Evolutionary conservation across 2,329 filamentous ascomycete species (phyloP).

Genomic region (Sporothrix brunneoviolacea): DNA sequence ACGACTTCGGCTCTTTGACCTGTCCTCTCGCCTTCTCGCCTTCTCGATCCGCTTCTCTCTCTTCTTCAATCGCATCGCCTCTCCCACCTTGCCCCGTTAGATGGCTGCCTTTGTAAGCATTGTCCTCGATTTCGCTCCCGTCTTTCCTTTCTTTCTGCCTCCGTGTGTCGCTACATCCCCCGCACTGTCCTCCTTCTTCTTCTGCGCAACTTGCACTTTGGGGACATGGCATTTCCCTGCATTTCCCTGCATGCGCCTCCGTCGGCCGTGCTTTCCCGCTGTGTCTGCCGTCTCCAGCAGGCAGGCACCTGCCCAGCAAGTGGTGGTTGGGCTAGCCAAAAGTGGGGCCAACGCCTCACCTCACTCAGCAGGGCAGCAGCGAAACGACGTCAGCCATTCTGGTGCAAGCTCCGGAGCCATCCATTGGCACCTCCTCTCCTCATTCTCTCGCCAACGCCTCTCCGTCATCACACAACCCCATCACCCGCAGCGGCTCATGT

Average conservation of each 20-base stretch:
- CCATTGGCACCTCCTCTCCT: background rate
- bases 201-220: background rate
- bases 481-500: background rate
- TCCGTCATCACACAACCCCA: background rate
- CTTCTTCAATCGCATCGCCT: no score
- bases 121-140: background rate
- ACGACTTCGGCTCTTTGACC: no score
- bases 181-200: background rate
- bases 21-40: no score
- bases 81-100: background rate
- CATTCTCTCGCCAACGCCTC: background rate
- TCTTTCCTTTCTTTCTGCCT: background rate
- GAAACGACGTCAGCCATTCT: slow-evolving; percentile 12
- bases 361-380: slow-evolving; percentile 2
- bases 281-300: no score
- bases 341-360: no score
- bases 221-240: no score
- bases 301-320: no score
- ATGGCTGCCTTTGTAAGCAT: slow-evolving; percentile 16
- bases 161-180: no score
- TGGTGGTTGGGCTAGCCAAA: background rate
- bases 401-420: background rate
- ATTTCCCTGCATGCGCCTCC: no score
- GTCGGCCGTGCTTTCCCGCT: no score
- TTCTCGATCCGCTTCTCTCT: background rate